Evolutionary conservation across 768 basidiomycete species (phyloP).

Genomic region (Tulasnella sp.): DNA sequence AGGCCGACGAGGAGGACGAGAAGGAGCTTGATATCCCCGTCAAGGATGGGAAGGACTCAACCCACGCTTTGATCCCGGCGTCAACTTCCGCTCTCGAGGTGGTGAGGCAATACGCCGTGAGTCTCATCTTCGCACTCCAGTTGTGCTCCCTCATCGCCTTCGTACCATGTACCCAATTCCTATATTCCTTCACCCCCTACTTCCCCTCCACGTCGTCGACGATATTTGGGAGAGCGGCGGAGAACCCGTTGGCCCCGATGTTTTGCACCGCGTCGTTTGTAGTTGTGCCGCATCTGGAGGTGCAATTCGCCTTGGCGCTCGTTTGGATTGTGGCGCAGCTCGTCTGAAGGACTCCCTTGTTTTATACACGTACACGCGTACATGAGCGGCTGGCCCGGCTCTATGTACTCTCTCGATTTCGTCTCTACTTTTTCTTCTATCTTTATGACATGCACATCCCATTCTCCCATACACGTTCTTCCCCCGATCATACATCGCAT

Average conservation of each 20-base stretch:
- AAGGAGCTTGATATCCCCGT: not conserved
- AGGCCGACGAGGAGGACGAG: not conserved
- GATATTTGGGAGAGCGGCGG: not conserved
- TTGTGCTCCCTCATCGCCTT: slow-evolving; percentile 14
- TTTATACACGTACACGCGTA: too few species aligned
- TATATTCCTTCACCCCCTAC: not conserved
- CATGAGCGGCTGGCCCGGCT: too few species aligned
- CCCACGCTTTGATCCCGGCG: not conserved
- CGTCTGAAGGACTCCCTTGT: slow-evolving; percentile 10
- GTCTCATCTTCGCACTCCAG: slow-evolving; percentile 2
- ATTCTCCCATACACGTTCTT: not conserved
- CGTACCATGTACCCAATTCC: slow-evolving; percentile 11
- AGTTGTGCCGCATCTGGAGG: not conserved
- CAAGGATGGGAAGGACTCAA: too few species aligned
- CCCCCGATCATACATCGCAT: not conserved
- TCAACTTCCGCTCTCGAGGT: not conserved
- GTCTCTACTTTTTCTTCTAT: not conserved
- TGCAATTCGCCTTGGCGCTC: slow-evolving; percentile 10
- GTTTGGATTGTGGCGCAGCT: slow-evolving; percentile 3
- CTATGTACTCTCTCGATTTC: too few species aligned
- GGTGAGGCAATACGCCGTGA: slow-evolving; percentile 14
- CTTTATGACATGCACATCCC: not conserved
- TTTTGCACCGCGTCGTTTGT: slow-evolving; percentile 8
- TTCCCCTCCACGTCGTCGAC: slow-evolving; percentile 3
- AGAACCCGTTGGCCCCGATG: slow-evolving; percentile 6